Evolutionary conservation across 139 green algal genomes (phyloP), one percentile per base, ranked within the genome.

Genomic region (Chlamydomonas sp.): DNA sequence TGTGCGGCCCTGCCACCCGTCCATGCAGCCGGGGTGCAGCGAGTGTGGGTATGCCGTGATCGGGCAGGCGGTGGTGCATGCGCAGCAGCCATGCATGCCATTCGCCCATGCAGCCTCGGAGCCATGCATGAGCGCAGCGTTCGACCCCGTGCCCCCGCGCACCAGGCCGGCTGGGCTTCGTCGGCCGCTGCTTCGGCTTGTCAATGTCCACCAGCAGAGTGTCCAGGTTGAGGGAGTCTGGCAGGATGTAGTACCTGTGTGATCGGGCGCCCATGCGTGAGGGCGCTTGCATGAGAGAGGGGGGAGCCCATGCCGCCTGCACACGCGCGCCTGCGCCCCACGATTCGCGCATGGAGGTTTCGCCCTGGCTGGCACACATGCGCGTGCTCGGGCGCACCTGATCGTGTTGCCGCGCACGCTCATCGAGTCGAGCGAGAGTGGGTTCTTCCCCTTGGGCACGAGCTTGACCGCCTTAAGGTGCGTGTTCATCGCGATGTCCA

Each of bases 401-500:
- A 96, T 92, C 36, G 80, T 92, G 74, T 89, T 90, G n/a, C 89
- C 89, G 10, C 90, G 83, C 2, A 97, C 80, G 75, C 87, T 95
- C 72, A 98, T 82, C 24, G 95, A 82, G 58, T 97, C 91, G 33
- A 98, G 69, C 16, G 59, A 86, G 20, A 96, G 67, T 1, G 95
- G 85, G 74, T 90, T 91, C 71, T 92, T 91, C 5, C 95, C 95
- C 47, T 93, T 93, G 0, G 88, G 76, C n/a, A 94, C 93, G 35
- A 99, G 74, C 81, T 97, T 98, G 1, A 99, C 93, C 2, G 79
- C 81, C 67, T 97, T 97, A 16, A 99, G 65, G 76, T 99, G 95
- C 5, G 93, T 99, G 84, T 99, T 99, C 95, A 99, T 99, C 8
- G 92, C 91, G 36, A 97, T 89, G 71, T 99, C 95, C 13, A 99